Percentiles rank a stretch among this genome's conserved stretches.
Evolutionary conservation across 345 rosid genomes (phyloP).

Genomic region (Lumnitzera racemosa): DNA sequence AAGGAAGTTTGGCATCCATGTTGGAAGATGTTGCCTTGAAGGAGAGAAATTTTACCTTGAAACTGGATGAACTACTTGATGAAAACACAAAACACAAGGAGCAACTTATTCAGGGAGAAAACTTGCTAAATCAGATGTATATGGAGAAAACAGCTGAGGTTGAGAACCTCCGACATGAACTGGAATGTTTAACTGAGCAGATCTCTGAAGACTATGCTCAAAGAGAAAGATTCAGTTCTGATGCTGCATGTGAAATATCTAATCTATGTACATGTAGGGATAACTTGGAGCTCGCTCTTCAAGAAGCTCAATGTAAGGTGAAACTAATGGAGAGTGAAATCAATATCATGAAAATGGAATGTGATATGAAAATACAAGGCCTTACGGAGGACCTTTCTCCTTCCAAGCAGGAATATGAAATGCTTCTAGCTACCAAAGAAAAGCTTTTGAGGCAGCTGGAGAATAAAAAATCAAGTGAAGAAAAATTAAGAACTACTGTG

Average conservation of each 20-base stretch:
- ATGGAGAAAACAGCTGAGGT: constrained; percentile 25
- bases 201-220: constrained; percentile 17
- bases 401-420: constrained; percentile 25
- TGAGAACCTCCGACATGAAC: constrained; percentile 28
- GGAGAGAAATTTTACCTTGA: constrained; percentile 27
- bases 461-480: constrained; percentile 33
- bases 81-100: constrained; percentile 30
- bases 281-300: constrained; percentile 20
- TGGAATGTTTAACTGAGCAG: constrained; percentile 17
- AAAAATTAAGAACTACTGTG: constrained; percentile 24
- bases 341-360: constrained; percentile 15
- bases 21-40: constrained; percentile 29
- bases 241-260: constrained; percentile 18
- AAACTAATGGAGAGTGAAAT: constrained; percentile 17
- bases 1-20: constrained; percentile 29
- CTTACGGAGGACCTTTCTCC: constrained; percentile 30
- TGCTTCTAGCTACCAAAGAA: constrained; percentile 21
- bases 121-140: constrained; percentile 23
- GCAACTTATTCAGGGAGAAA: constrained; percentile 20
- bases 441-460: constrained; percentile 24
- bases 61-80: constrained; percentile 24
- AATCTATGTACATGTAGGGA: constrained; percentile 18
- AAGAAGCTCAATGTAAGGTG: constrained; percentile 10
- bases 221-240: constrained; percentile 25
- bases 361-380: constrained; percentile 15